A percentile compares a stretch with the other conserved stretches of the same genome.
These are phyloP conservation scores for Penicillium steckii DNA, from an alignment of 495 filamentous ascomycete genomes.

Conservation along the genomic window DNA sequence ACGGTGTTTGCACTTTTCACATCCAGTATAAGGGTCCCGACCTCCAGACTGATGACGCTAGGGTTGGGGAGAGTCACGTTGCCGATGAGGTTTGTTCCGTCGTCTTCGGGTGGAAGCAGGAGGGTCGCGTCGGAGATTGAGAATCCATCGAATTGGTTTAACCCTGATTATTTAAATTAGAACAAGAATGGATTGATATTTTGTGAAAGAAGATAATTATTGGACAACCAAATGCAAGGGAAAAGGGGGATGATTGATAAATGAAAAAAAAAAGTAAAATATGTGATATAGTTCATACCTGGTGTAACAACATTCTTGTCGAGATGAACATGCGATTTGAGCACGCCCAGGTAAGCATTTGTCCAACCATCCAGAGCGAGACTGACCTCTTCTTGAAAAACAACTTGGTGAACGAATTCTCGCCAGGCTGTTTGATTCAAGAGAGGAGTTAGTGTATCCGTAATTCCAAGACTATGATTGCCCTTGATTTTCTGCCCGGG, in stretches of 20 bases:
- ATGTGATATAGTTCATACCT: slow-evolving; percentile 19
- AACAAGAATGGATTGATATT: not conserved
- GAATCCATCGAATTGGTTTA: slow-evolving; percentile 31
- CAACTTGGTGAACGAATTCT: slow-evolving; percentile 27
- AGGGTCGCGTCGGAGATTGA: slow-evolving; percentile 27
- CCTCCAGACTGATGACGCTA: slow-evolving; percentile 31
- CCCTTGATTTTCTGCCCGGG: slow-evolving; percentile 29
- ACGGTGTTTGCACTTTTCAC: slow-evolving; percentile 28
- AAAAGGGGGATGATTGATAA: not conserved
- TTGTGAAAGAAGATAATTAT: not conserved
- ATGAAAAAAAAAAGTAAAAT: not conserved
- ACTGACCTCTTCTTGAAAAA: slow-evolving; percentile 25
- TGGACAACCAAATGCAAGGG: not conserved
- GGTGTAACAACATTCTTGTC: slow-evolving; percentile 34
- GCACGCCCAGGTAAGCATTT: slow-evolving; percentile 28
- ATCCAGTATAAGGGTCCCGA: slow-evolving; percentile 34
- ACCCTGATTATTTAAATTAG: slow-evolving; percentile 15
- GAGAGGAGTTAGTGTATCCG: slow-evolving; percentile 23
- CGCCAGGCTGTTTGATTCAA: slow-evolving; percentile 27
- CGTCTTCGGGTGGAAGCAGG: slow-evolving; percentile 21
- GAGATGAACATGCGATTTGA: slow-evolving; percentile 31
- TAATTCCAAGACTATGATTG: slow-evolving; percentile 31
- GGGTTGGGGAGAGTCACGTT: slow-evolving; percentile 39
- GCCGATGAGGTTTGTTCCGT: slow-evolving; percentile 37
- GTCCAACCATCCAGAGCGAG: slow-evolving; percentile 28